phyloP scores from a whole-genome alignment of 2,329 filamentous ascomycete species.

The Septoria linicola region DNA sequence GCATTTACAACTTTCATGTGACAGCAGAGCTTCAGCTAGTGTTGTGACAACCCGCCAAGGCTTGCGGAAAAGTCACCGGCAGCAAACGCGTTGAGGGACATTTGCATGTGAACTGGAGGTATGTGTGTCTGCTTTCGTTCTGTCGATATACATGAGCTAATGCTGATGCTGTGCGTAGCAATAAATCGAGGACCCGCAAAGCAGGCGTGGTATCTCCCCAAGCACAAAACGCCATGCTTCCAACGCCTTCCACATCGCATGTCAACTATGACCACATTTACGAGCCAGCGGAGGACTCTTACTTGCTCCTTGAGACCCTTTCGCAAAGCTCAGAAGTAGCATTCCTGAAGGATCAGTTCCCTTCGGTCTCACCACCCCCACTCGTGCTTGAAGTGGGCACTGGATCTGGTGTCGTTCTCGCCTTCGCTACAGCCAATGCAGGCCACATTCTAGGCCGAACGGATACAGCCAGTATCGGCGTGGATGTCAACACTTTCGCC shows the following conservation, averaged over 20 bases:
- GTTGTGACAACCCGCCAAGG: not conserved
- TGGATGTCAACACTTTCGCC: conserved; percentile 84
- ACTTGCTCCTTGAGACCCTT: conserved; percentile 86
- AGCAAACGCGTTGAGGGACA: no score
- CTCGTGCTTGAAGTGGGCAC: conserved; percentile 83
- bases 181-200: not conserved
- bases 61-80: no score
- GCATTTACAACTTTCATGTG: not conserved
- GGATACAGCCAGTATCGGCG: conserved; percentile 68
- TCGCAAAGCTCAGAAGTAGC: conserved; percentile 66
- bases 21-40: not conserved
- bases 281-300: conserved; percentile 94
- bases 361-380: conserved; percentile 36
- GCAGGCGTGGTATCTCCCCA: conserved; percentile 10
- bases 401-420: conserved; percentile 90
- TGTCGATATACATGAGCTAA: not conserved
- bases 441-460: conserved; percentile 67
- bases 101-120: no score
- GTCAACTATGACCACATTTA: conserved; percentile 87
- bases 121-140: not conserved
- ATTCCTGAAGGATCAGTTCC: conserved; percentile 68
- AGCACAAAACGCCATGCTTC: conserved; percentile 63
- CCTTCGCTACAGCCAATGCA: conserved; percentile 78
- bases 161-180: not conserved
- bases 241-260: conserved; percentile 90